Percentiles rank a stretch among this genome's conserved stretches.
phyloP scores from a whole-genome alignment of 495 filamentous ascomycete genomes.

The Letharia lupina region DNA sequence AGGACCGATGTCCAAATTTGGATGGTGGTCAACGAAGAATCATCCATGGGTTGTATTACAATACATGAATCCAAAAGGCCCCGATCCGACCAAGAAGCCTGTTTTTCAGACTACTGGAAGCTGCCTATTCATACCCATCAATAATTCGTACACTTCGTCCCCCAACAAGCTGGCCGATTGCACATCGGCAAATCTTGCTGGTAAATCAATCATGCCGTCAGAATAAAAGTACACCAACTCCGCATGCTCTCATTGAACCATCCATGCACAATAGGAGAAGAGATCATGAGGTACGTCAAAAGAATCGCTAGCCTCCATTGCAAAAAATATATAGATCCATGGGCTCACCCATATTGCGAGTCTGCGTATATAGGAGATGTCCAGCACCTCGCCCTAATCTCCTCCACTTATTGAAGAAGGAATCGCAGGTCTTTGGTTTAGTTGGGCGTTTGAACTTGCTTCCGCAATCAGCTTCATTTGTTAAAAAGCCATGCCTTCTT shows the following conservation, averaged over 20 bases:
- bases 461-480: neutral
- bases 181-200: neutral
- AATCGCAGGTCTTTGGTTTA: neutral
- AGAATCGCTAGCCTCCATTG: slow-evolving; percentile 13
- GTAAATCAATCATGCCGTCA: neutral
- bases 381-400: slow-evolving; percentile 8
- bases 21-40: neutral
- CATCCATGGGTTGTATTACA: neutral
- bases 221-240: slow-evolving; percentile 1
- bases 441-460: neutral
- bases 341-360: neutral
- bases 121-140: neutral
- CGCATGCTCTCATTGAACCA: neutral
- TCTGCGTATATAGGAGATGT: slow-evolving; percentile 2
- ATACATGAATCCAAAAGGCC: neutral
- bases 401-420: neutral
- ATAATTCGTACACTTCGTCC: slow-evolving; percentile 11
- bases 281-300: neutral
- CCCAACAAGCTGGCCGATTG: neutral
- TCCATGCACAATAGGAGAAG: neutral
- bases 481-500: slow-evolving; percentile 27
- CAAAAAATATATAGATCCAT: neutral
- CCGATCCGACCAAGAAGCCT: too few species aligned
- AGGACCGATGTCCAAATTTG: neutral
- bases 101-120: neutral